Evolutionary conservation across 352 stramenopile species (phyloP), one percentile per base, ranked within the genome.

Genomic region (Phytophthora cryptogea): DNA sequence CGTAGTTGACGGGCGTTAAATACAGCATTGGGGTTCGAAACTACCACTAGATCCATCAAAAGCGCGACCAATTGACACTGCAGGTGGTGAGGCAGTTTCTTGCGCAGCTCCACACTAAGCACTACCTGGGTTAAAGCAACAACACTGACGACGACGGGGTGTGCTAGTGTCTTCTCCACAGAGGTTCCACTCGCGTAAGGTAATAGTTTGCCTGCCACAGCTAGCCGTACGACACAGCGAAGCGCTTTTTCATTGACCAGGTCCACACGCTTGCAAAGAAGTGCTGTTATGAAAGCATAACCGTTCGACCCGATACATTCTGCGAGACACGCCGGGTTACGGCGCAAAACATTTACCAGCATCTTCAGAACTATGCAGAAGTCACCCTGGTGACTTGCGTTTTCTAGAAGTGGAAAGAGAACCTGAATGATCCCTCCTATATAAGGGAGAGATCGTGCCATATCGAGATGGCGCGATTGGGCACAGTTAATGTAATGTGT

Each of bases 1-100:
- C 84, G 78, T 32, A 94, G 31, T 42, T 92, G 84, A 2, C 84
- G 74, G 1, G 73, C 80, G 49, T 94, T 94, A 50, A 94, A 94
- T 10, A 94, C 57, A 8, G 82, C 69, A 31, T 94, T 94, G 2
- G 80, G 77, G 48, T 94, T 94, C 5, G 60, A 55, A 0, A 52
- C 16, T 9, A 78, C 66, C 6, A 94, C 46, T 3, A 80, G 60
- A n/a, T 73, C 57, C 36, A 77, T 67, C 4, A 94, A 66, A 5
- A 76, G 59, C 7, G 58, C 31, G 16, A 94, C 54, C 1, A 94
- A 45, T 20, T 86, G 73, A 10, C 82, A 73, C 51, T 92, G 80
- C 5, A 85, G 56, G 28, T 60, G 45, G 28, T 74, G 52, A 13
- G 66, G 54, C 10, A 94, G 42, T 16, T 62, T 53, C 26, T 63